Percentiles rank a stretch among this genome's conserved stretches.
Evolutionary conservation across 2,329 filamentous ascomycete genomes (phyloP).

Genomic region (Fusarium sp.): DNA sequence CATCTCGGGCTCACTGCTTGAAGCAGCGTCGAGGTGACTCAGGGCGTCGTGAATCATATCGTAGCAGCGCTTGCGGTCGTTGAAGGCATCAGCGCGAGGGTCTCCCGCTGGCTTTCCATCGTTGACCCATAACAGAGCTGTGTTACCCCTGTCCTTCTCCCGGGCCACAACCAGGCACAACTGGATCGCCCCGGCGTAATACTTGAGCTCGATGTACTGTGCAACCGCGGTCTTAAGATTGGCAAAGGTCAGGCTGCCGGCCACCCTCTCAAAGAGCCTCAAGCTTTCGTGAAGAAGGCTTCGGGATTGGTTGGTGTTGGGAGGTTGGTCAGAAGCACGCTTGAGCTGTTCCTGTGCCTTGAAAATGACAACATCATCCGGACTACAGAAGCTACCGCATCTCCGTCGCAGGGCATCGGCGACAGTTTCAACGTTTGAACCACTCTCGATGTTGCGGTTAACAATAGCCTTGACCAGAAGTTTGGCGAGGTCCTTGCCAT

Average conservation of each 20-base stretch:
- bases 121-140: slow-evolving; percentile 86
- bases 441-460: slow-evolving; percentile 96
- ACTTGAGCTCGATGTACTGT: slow-evolving; percentile 84
- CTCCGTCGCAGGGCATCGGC: slow-evolving; percentile 92
- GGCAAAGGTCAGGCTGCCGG: slow-evolving; percentile 81
- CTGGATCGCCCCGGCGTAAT: slow-evolving; percentile 94
- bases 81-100: slow-evolving; percentile 74
- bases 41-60: slow-evolving; percentile 88
- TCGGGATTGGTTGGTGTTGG: slow-evolving; percentile 80
- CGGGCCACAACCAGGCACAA: slow-evolving; percentile 85
- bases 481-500: slow-evolving; percentile 91
- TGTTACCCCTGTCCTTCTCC: slow-evolving; percentile 88
- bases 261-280: slow-evolving; percentile 88
- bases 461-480: slow-evolving; percentile 97
- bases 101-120: slow-evolving; percentile 82
- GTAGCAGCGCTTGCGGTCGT: slow-evolving; percentile 83
- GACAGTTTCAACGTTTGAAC: slow-evolving; percentile 96
- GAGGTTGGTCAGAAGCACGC: slow-evolving; percentile 82
- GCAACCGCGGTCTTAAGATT: slow-evolving; percentile 83
- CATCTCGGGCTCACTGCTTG: slow-evolving; percentile 75
- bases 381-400: slow-evolving; percentile 97
- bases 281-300: slow-evolving; percentile 89
- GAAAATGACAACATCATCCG: slow-evolving; percentile 97
- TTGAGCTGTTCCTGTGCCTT: slow-evolving; percentile 97
- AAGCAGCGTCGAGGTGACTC: slow-evolving; percentile 78